Evolutionary conservation across 23 red algal species (phyloP).

Genomic region (Rhodosorus marinus): DNA sequence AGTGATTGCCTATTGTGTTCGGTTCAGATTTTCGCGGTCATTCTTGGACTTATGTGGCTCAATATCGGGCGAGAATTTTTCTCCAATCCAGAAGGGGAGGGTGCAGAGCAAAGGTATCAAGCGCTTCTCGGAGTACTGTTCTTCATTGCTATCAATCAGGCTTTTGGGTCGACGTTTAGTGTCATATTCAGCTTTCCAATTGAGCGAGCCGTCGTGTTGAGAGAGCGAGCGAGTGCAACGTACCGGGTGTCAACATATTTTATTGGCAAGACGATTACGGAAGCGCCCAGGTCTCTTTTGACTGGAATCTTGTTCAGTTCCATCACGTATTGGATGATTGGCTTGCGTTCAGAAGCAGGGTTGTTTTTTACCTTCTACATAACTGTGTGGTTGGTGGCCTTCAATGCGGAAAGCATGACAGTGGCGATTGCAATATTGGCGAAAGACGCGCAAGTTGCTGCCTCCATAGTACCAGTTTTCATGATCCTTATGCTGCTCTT

Average conservation of each 20-base stretch:
- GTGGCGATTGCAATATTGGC: slow-evolving; percentile 38
- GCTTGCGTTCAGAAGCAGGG: slow-evolving; percentile 17
- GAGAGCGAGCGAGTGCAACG: slow-evolving; percentile 68
- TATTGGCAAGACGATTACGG: slow-evolving; percentile 48
- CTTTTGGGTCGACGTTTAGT: slow-evolving; percentile 58
- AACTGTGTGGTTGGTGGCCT: slow-evolving; percentile 34
- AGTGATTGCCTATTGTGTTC: too few species aligned
- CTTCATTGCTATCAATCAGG: slow-evolving; percentile 93
- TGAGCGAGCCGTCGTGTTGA: slow-evolving; percentile 68
- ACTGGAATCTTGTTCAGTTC: slow-evolving; percentile 36
- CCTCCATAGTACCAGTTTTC: slow-evolving; percentile 56
- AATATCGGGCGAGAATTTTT: background rate
- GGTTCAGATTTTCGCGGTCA: slow-evolving; percentile 74
- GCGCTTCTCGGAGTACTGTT: slow-evolving; percentile 43
- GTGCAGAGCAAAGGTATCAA: too few species aligned
- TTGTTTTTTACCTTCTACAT: slow-evolving; percentile 65
- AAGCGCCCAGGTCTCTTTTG: slow-evolving; percentile 52
- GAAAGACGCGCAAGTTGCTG: slow-evolving; percentile 49
- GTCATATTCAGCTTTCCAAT: slow-evolving; percentile 86
- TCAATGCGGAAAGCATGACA: slow-evolving; percentile 51
- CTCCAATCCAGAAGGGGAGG: background rate
- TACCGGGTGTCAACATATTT: slow-evolving; percentile 86
- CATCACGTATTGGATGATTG: slow-evolving; percentile 82
- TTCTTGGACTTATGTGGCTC: slow-evolving; percentile 83
- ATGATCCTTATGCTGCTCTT: slow-evolving; percentile 80